These are phyloP conservation scores for Fusarium fujikuroi DNA, from an alignment of 2,329 filamentous ascomycete genomes.

Conservation along the genomic window DNA sequence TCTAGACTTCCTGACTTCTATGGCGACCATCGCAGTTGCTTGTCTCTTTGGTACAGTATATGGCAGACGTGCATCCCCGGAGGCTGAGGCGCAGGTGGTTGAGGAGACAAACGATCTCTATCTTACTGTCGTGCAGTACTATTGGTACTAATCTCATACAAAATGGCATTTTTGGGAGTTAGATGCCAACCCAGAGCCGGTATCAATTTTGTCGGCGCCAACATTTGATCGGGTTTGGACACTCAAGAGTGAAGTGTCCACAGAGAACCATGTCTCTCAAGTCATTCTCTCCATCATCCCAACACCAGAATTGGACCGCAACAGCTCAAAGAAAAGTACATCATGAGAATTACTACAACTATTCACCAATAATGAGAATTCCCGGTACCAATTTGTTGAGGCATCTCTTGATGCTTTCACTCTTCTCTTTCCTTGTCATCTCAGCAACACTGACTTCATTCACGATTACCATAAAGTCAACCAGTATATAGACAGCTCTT, in stretches of 20 bases:
- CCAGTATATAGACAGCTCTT: too few species aligned
- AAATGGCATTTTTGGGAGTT: accelerated
- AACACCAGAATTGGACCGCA: not conserved
- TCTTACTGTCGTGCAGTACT: not conserved
- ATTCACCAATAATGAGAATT: not conserved
- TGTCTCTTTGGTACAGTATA: not conserved
- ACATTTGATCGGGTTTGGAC: not conserved
- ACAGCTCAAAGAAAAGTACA: not conserved
- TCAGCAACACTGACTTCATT: not conserved
- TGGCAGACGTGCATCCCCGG: accelerated
- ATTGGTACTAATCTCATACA: not conserved
- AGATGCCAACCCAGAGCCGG: not conserved
- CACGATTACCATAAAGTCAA: not conserved
- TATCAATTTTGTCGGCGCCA: not conserved
- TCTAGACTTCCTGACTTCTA: accelerated
- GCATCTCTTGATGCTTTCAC: not conserved
- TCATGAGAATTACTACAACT: not conserved
- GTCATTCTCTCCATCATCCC: not conserved
- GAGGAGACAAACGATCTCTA: not conserved
- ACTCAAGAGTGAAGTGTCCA: not conserved
- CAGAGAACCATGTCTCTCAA: not conserved
- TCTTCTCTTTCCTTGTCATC: not conserved
- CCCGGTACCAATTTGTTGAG: not conserved
- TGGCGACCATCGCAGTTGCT: accelerated
- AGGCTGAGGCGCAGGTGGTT: not conserved